Percentiles rank a stretch among this genome's conserved stretches.
phyloP scores from a whole-genome alignment of 2,329 filamentous ascomycete genomes.

The Lojkania enalia region DNA sequence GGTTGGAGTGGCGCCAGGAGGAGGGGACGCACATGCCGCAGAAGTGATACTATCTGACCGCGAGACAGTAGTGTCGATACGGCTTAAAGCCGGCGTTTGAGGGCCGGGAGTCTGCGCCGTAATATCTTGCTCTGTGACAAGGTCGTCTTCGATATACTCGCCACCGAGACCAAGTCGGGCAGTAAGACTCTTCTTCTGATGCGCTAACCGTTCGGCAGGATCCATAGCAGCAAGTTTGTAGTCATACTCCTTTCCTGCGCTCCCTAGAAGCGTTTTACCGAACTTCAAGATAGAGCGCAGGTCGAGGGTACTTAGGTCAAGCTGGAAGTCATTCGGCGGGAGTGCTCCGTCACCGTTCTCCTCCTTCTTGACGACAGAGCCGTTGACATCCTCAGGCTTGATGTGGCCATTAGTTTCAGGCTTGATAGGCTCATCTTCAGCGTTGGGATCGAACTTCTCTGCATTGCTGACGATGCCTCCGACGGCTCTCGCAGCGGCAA shows the following conservation, averaged over 20 bases:
- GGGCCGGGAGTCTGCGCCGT: slow-evolving; percentile 46
- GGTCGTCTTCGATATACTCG: slow-evolving; percentile 81
- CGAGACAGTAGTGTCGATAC: slow-evolving; percentile 56
- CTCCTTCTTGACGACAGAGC: slow-evolving; percentile 48
- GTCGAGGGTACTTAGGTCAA: slow-evolving; percentile 75
- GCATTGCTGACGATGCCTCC: slow-evolving; percentile 93
- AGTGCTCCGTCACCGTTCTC: slow-evolving; percentile 55
- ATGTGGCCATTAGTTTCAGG: slow-evolving; percentile 43
- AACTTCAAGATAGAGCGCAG: slow-evolving; percentile 77
- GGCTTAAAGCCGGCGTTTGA: slow-evolving; percentile 44
- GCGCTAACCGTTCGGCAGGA: slow-evolving; percentile 75
- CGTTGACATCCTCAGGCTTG: slow-evolving; percentile 46
- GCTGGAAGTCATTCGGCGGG: slow-evolving; percentile 60
- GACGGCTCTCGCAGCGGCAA: slow-evolving; percentile 89
- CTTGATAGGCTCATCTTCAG: slow-evolving; percentile 68
- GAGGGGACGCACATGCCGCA: slow-evolving; percentile 48
- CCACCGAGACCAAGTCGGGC: slow-evolving; percentile 83
- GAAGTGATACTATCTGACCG: slow-evolving; percentile 51
- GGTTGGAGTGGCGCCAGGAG: slow-evolving; percentile 46
- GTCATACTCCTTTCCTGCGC: slow-evolving; percentile 78
- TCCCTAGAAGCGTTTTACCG: slow-evolving; percentile 82
- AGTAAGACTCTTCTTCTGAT: slow-evolving; percentile 86
- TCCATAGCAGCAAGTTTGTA: slow-evolving; percentile 81
- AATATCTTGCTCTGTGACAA: slow-evolving; percentile 69
- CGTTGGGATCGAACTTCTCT: slow-evolving; percentile 84